phyloP scores from a whole-genome alignment of 2,329 filamentous ascomycete genomes.

The Diaporthe batatas region DNA sequence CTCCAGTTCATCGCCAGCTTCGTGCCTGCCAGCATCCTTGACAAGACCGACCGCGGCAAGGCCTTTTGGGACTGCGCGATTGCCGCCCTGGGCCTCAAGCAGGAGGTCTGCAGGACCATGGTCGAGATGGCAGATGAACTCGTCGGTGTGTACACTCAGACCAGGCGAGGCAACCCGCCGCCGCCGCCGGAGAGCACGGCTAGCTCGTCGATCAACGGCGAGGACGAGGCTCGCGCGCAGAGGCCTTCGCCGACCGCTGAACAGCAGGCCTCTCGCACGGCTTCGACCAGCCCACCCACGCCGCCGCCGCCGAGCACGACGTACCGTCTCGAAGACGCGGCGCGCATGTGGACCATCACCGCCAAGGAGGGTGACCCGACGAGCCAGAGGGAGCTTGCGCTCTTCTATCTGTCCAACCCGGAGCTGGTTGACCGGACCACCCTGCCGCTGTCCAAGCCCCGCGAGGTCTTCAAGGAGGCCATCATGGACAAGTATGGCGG shows the following conservation, averaged over 20 bases:
- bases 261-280: constrained; percentile 44
- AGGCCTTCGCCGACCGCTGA: constrained; percentile 39
- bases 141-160: constrained; percentile 73
- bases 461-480: constrained; percentile 91
- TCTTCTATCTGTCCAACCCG: constrained; percentile 93
- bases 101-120: constrained; percentile 86
- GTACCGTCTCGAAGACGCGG: constrained; percentile 83
- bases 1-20: constrained; percentile 81
- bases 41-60: constrained; percentile 75
- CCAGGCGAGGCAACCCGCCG: constrained; percentile 59
- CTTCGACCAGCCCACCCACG: constrained; percentile 55
- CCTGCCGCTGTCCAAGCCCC: constrained; percentile 84
- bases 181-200: constrained; percentile 48
- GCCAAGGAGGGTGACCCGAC: constrained; percentile 91
- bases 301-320: constrained; percentile 67
- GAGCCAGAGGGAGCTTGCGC: constrained; percentile 91
- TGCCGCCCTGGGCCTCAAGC: constrained; percentile 88
- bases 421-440: constrained; percentile 86
- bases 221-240: constrained; percentile 47
- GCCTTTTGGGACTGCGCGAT: constrained; percentile 93
- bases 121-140: constrained; percentile 72
- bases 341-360: constrained; percentile 90
- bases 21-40: constrained; percentile 70
- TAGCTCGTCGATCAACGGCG: constrained; percentile 41
- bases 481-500: constrained; percentile 79